Base-by-base conservation (phyloP, 1,284 basidiomycete genomes). In the Microbotryum scabiosae region DNA sequence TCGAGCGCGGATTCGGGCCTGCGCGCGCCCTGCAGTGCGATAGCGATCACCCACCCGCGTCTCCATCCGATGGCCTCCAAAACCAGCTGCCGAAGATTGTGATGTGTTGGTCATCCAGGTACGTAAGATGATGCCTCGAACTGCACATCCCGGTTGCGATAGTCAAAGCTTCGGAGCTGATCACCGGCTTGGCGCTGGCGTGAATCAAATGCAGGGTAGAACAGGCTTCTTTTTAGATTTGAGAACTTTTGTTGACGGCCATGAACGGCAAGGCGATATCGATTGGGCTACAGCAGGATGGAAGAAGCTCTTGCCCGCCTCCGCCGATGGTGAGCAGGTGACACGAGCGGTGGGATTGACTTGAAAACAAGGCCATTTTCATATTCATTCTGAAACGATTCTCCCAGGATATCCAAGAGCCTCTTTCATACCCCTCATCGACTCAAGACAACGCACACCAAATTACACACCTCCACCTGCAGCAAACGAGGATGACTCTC, bases 151-250 rank as follows among this genome's bases (percentile, higher is more conserved):
- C 28, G 28, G 16, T 14, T 41, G 14, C 36, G 36, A 41, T 18
- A 41, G 36, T 41, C 14, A 3, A 10, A 41, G 36, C 36, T 18
- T 41, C 36, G 36, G 5, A 18, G 36, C 36, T 41, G 36, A 41
- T 5, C 36, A 12, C 14, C 36, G 36, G 5, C 36, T 41, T 2
- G 14, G 12, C 36, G 36, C 16, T 41, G 36, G 36, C 36, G 36
- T 41, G 14, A 16, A 18, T 5, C 12, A 16, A 41, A 16, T 57
- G 20, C 51, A 47, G 8, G 56, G 60, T 3, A 36, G 56, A 0
- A 36, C 21, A 9, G 60, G 60, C n/a, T 54, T 47, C 55, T 63
- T 55, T 45, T 32, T 63, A 52, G 62, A 63, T 23, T 25, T 63
- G 32, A 54, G 62, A 21, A 25, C 50, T 21, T 57, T 57, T 48